Conservation (phyloP, 208 protist genomes). For the Acanthamoeba castellanii region DNA sequence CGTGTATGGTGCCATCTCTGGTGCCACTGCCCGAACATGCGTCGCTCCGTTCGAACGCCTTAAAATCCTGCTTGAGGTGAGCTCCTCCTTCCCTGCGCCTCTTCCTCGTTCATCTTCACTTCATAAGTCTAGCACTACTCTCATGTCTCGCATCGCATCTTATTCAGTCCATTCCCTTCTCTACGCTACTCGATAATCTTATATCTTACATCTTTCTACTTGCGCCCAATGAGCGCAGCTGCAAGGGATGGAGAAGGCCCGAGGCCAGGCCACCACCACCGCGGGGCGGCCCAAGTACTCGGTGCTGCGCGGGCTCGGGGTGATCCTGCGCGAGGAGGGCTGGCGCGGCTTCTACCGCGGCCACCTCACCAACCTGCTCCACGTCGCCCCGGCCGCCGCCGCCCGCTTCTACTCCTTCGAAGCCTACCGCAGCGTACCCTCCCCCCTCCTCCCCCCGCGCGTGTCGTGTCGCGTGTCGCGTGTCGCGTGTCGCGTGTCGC, state of each 20-base stretch:
- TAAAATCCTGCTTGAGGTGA: conserved; percentile 96
- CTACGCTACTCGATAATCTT: neutral
- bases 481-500: neutral
- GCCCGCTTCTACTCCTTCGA: conserved; percentile 48
- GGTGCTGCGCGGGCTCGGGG: conserved; percentile 8
- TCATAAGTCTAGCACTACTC: too few relatives aligned
- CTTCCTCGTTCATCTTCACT: too few relatives aligned
- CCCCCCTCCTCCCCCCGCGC: neutral
- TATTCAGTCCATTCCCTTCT: too few relatives aligned
- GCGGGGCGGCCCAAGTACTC: conserved; percentile 9
- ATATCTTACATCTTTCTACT: neutral
- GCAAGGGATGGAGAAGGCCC: conserved; percentile 24
- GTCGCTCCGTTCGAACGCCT: conserved; percentile 95
- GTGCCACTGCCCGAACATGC: conserved; percentile 93
- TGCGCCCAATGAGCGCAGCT: neutral
- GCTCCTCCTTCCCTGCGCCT: neutral
- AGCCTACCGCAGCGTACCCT: neutral
- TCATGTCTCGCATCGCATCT: too few relatives aligned
- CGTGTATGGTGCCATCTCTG: conserved; percentile 94
- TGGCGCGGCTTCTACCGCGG: conserved; percentile 52
- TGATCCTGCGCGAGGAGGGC: conserved; percentile 58
- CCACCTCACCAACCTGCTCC: conserved; percentile 47
- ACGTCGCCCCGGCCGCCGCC: conserved; percentile 4
- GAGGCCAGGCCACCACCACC: neutral
- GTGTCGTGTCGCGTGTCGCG: neutral